Base-by-base conservation (phyloP, 192 early-diverging fungal species). In the Backusella mclennaniae region DNA sequence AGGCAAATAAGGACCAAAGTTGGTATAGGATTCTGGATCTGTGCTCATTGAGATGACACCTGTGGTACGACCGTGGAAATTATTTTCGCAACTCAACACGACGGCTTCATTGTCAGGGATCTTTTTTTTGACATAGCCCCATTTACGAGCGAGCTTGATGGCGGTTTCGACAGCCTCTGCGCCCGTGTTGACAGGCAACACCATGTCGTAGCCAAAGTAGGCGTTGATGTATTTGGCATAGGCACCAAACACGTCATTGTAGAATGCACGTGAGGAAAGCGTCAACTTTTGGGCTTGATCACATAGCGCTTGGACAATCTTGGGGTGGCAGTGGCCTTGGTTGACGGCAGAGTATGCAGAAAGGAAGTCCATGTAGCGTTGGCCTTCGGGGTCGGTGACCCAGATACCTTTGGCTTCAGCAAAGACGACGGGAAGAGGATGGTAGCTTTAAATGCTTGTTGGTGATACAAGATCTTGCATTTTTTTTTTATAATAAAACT, bases 121-220 rank as follows among this genome's bases (percentile, higher is more conserved):
- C 6, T 91, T 89, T 89, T 99, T 99, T 84, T 94, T 92, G 66
- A 90, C 74, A 84, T 97, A 97, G 6, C 93, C 98, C 98, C 98
- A 99, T 85, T 96, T 95, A 79, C 98, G 90, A 41, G 98, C 93
- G 15, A 99, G 90, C 88, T 99, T 99, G 81, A 99, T 93, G 33
- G 95, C 98, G 6, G 98, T 99, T 83, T 99, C 98, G 35, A 99
- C 98, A 5, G 96, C 98, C 80, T 99, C 98, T 63, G 96, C 96
- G 71, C 98, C 98, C 11, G 98, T 98, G 89, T 99, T 99, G 94
- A 98, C 98, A 66, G 98, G 98, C 53, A 98, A 87, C 66, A 99
- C 94, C 98, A 98, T 99, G 66, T 98, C 96, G 77, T 94, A 96
- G 1, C 94, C 93, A 87, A 99, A 99, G 85, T 91, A 97, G 84